These are phyloP conservation scores for Eleusine indica DNA, from an alignment of 176 grass and related monocot genomes.

Conservation along the genomic window DNA sequence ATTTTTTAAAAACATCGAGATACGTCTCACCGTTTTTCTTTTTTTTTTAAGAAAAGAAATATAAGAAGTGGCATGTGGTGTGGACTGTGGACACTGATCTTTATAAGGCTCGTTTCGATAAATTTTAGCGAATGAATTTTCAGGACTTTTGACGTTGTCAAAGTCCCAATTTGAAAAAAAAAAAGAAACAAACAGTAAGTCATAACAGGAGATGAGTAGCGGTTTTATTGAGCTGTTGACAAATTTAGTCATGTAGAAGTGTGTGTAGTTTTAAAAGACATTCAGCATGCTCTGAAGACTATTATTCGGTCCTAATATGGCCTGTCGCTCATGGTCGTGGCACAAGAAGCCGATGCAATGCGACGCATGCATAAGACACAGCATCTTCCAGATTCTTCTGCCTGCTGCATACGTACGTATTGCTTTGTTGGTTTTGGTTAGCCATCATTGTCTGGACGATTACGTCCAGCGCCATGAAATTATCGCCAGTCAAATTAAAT, in stretches of 20 bases:
- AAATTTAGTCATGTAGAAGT: too few relatives aligned
- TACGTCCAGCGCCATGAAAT: neutral
- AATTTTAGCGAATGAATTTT: neutral
- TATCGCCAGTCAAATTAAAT: neutral
- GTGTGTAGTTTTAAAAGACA: too few relatives aligned
- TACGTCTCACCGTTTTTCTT: neutral
- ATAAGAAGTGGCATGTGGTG: neutral
- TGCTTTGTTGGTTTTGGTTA: neutral
- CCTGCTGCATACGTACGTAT: too few relatives aligned
- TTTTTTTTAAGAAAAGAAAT: too few relatives aligned
- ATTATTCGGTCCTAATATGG: too few relatives aligned
- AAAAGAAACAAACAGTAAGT: neutral
- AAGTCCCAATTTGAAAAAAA: neutral
- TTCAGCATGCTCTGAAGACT: too few relatives aligned
- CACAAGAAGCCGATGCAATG: neutral
- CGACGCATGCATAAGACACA: neutral
- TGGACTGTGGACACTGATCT: neutral
- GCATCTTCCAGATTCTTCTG: too few relatives aligned
- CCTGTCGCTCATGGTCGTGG: neutral
- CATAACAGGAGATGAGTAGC: neutral
- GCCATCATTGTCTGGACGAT: slow-evolving; percentile 18
- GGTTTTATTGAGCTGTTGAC: neutral
- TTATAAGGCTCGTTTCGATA: neutral
- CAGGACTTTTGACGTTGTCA: neutral
- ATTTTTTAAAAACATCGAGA: neutral